Base-by-base conservation (phyloP, 1,284 basidiomycete genomes). In the Tilletia walkeri region DNA sequence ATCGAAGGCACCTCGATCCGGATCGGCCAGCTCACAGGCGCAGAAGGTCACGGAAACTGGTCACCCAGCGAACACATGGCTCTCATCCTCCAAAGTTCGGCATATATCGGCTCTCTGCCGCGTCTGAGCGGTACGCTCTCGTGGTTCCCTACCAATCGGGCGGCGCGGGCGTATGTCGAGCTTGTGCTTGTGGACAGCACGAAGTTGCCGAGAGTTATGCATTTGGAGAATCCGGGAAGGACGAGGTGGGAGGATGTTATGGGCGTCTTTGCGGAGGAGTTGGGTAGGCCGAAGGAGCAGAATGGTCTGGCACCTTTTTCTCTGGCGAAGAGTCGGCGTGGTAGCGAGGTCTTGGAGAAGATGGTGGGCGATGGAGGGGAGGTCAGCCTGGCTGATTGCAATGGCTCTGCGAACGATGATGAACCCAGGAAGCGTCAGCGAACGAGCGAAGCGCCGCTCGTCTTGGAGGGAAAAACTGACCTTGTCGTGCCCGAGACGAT, bases 1-100 rank as follows among this genome's bases (percentile, higher is more conserved):
- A 20, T 63, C 59, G 14, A 63, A 9, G 59, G 59, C 59, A 63
- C 59, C 2, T 63, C 59, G 59, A 63, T 63, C 59, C 59, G 59
- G 36, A 63, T 63, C 36, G 59, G 59, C 16, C 59, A 63, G n/a
- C 36, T 63, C 18, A 63, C 59, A 6, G 59, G 59, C 2, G 59
- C 59, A 18, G 36, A 63, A 34, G 34, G 36, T 16, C 36, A 39
- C 3, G 59, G 59, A 2, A 63, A 63, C 59, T 63, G 59, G 59
- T 63, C 59, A 3, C 4, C 59, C 14, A 16, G 36, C 12, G 59
- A 63, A 20, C 59, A 39, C 14, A 63, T 63, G 59, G 59, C 59
- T 6, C 36, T 41, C 59, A 20, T 63, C 36, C 9, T 63, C 36
- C 30, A 24, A 18, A 38, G 34, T 14, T 38, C 59, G 59, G 59